Percentiles rank a stretch among this genome's conserved stretches.
phyloP scores from a whole-genome alignment of 1,284 basidiomycete species.

The Crocinoboletus sp. region DNA sequence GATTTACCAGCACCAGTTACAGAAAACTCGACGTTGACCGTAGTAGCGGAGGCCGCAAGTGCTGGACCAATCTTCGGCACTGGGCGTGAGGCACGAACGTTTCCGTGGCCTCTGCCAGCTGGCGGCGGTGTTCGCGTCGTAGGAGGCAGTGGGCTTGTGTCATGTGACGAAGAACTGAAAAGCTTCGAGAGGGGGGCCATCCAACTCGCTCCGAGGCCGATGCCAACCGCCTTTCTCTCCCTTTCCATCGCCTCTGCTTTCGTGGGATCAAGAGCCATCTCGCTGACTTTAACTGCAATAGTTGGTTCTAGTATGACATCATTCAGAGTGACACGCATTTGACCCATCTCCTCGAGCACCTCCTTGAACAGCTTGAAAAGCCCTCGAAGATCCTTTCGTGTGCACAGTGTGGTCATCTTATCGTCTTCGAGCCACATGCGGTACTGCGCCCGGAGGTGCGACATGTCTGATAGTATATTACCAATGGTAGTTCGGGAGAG shows the following conservation, averaged over 20 bases:
- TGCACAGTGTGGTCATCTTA: slow-evolving; percentile 57
- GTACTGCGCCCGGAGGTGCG: slow-evolving; percentile 71
- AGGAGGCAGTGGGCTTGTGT: slow-evolving; percentile 9
- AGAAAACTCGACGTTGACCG: slow-evolving; percentile 92
- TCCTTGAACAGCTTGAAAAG: slow-evolving; percentile 88
- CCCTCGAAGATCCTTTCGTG: slow-evolving; percentile 78
- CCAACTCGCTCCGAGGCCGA: slow-evolving; percentile 48
- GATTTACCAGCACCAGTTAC: slow-evolving; percentile 70
- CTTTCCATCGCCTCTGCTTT: slow-evolving; percentile 44
- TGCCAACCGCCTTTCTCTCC: slow-evolving; percentile 28
- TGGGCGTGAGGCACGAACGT: slow-evolving; percentile 33
- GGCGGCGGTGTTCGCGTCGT: slow-evolving; percentile 24
- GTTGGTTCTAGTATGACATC: slow-evolving; percentile 88
- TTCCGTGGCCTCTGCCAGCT: slow-evolving; percentile 20
- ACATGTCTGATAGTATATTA: slow-evolving; percentile 69
- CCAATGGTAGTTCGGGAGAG: slow-evolving; percentile 83
- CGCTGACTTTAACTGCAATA: slow-evolving; percentile 67
- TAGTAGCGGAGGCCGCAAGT: slow-evolving; percentile 79
- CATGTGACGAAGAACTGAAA: slow-evolving; percentile 41
- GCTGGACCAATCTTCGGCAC: slow-evolving; percentile 77
- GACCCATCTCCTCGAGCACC: slow-evolving; percentile 78
- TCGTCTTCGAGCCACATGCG: slow-evolving; percentile 70
- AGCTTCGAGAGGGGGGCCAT: slow-evolving; percentile 81
- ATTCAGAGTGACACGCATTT: slow-evolving; percentile 82
- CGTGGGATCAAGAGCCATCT: slow-evolving; percentile 61